phyloP scores from a whole-genome alignment of 805 yeast species.

The Teunomyces atbi region DNA sequence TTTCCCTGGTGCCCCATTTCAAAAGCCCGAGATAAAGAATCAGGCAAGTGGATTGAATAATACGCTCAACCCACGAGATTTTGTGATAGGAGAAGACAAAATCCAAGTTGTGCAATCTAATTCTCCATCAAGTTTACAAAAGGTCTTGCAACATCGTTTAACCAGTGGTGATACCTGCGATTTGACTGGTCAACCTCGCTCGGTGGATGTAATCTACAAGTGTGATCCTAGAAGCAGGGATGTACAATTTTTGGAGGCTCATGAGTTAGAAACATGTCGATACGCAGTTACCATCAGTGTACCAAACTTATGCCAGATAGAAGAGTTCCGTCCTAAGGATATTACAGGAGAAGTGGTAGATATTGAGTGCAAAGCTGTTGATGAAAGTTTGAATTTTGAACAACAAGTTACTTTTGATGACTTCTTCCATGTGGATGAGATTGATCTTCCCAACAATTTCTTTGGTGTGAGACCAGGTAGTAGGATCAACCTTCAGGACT shows the following conservation, averaged over 20 bases:
- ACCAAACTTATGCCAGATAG: slow-evolving; percentile 46
- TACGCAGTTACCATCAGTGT: slow-evolving; percentile 52
- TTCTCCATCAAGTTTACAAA: slow-evolving; percentile 20
- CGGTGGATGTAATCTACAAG: slow-evolving; percentile 53
- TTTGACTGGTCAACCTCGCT: slow-evolving; percentile 50
- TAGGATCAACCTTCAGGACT: slow-evolving; percentile 28
- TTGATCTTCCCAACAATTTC: background rate
- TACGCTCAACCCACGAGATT: slow-evolving; percentile 19
- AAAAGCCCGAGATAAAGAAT: slow-evolving; percentile 16
- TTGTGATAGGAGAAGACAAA: slow-evolving; percentile 26
- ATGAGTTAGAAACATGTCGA: slow-evolving; percentile 57
- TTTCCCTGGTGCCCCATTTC: slow-evolving; percentile 24
- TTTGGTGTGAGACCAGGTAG: background rate
- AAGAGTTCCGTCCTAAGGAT: slow-evolving; percentile 30
- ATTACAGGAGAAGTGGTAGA: slow-evolving; percentile 24
- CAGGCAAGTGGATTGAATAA: slow-evolving; percentile 18
- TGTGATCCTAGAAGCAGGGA: slow-evolving; percentile 43
- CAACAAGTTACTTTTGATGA: slow-evolving; percentile 21
- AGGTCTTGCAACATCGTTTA: slow-evolving; percentile 37
- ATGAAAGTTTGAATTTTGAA: no score
- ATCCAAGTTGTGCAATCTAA: slow-evolving; percentile 17
- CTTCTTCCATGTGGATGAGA: background rate
- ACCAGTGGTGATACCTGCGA: slow-evolving; percentile 58
- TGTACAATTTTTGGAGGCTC: slow-evolving; percentile 35
- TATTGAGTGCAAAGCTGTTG: slow-evolving; percentile 27